These are phyloP conservation scores for Flaveria robusta DNA, from an alignment of 129 eudicot genomes.

Conservation along the genomic window DNA sequence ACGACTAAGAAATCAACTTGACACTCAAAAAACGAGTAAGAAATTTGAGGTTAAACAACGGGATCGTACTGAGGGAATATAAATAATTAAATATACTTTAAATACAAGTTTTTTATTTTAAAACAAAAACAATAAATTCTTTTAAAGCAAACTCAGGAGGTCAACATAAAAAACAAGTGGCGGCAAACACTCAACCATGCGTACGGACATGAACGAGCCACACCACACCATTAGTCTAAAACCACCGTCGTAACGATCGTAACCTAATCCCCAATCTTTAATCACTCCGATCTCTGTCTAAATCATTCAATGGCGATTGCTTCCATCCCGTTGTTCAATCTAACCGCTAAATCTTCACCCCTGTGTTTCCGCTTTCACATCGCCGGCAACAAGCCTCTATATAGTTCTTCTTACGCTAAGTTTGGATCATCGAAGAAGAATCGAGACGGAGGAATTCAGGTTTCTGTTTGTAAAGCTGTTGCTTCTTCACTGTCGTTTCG, in stretches of 20 bases:
- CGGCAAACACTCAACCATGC: constrained; percentile 55
- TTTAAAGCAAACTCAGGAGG: constrained; percentile 9
- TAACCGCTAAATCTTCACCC: constrained; percentile 27
- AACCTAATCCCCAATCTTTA: constrained; percentile 12
- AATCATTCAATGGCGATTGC: constrained; percentile 46
- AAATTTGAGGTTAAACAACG: too few species aligned
- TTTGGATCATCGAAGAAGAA: constrained; percentile 37
- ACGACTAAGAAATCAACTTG: too few species aligned
- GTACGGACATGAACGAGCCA: constrained; percentile 58
- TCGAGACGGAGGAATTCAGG: constrained; percentile 17
- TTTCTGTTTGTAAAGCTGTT: constrained; percentile 48
- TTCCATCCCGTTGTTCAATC: constrained; percentile 50
- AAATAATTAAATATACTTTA: too few species aligned
- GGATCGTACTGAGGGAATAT: too few species aligned
- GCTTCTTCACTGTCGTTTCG: constrained; percentile 50
- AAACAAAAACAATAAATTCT: background rate
- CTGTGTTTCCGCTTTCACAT: constrained; percentile 30
- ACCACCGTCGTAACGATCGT: constrained; percentile 16
- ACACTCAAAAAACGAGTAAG: too few species aligned
- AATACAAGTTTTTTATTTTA: too few species aligned
- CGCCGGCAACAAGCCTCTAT: constrained; percentile 27
- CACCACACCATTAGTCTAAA: background rate
- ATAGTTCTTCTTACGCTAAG: constrained; percentile 26
- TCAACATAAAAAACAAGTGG: constrained; percentile 66
- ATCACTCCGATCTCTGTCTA: background rate